A percentile compares a stretch with the other conserved stretches of the same genome.
Conservation (phyloP, 106 monocot species). For the Dendrobium catenatum region DNA sequence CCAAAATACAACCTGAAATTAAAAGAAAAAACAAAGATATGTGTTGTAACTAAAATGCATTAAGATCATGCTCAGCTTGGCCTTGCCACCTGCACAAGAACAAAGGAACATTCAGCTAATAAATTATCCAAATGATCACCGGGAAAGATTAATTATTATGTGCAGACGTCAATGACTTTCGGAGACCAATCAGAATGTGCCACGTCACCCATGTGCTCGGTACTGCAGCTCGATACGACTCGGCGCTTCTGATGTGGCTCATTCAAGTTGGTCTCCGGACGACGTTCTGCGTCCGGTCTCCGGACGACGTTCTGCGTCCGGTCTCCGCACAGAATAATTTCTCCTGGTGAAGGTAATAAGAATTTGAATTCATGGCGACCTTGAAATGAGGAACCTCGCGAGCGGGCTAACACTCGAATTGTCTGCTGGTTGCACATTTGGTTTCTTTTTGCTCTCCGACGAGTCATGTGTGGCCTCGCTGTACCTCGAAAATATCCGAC, state of each 20-base stretch:
- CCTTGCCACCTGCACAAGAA: constrained; percentile 4
- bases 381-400: constrained; percentile 7
- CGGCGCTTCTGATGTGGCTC: no score
- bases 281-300: no score
- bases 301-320: no score
- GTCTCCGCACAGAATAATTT: no score
- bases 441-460: background rate
- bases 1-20: background rate
- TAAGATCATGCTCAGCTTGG: constrained; percentile 4
- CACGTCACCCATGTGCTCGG: no score
- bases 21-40: background rate
- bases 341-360: background rate
- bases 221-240: no score
- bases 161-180: no score
- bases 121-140: background rate
- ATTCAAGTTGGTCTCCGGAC: no score
- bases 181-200: no score
- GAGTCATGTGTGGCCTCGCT: background rate
- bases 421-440: background rate
- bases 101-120: background rate
- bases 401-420: constrained; percentile 4
- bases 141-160: no score
- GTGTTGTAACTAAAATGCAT: constrained; percentile 1
- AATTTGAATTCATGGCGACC: background rate
- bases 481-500: constrained; percentile 1